Evolutionary conservation across 2,329 filamentous ascomycete species (phyloP).

Genomic region (Coniochaeta pulveracea): DNA sequence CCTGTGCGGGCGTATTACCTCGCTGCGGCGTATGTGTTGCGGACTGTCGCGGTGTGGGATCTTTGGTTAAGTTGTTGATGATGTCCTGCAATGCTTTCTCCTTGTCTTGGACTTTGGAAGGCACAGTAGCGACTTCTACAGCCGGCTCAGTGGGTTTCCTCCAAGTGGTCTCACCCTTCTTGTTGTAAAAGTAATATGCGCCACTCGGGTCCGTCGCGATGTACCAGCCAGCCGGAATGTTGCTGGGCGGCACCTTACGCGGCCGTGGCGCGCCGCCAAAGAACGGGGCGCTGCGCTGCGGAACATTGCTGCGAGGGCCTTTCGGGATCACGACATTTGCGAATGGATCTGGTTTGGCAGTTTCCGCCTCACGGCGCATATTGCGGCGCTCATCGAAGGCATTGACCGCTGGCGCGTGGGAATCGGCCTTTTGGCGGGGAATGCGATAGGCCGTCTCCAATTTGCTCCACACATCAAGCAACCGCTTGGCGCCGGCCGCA

Average conservation of each 20-base stretch:
- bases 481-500: slow-evolving; percentile 53
- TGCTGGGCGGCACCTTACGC: slow-evolving; percentile 40
- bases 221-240: slow-evolving; percentile 79
- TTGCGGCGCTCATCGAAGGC: slow-evolving; percentile 53
- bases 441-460: slow-evolving; percentile 89
- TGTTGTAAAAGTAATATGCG: slow-evolving; percentile 71
- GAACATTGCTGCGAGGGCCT: slow-evolving; percentile 47
- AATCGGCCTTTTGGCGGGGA: slow-evolving; percentile 75
- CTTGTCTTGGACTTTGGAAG: slow-evolving; percentile 51
- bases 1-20: slow-evolving; percentile 38
- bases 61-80: slow-evolving; percentile 73
- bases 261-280: slow-evolving; percentile 32
- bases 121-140: slow-evolving; percentile 51
- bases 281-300: slow-evolving; percentile 39
- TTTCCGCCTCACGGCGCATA: slow-evolving; percentile 28
- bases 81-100: slow-evolving; percentile 73
- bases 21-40: slow-evolving; percentile 56
- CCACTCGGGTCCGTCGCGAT: slow-evolving; percentile 60
- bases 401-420: slow-evolving; percentile 42
- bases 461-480: slow-evolving; percentile 80
- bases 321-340: slow-evolving; percentile 42
- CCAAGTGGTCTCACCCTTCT: slow-evolving; percentile 71
- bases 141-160: slow-evolving; percentile 61
- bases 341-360: slow-evolving; percentile 29
- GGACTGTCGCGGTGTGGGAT: slow-evolving; percentile 40